These are phyloP conservation scores for Gossypium thurberi DNA, from an alignment of 345 rosid species.

Conservation along the genomic window DNA sequence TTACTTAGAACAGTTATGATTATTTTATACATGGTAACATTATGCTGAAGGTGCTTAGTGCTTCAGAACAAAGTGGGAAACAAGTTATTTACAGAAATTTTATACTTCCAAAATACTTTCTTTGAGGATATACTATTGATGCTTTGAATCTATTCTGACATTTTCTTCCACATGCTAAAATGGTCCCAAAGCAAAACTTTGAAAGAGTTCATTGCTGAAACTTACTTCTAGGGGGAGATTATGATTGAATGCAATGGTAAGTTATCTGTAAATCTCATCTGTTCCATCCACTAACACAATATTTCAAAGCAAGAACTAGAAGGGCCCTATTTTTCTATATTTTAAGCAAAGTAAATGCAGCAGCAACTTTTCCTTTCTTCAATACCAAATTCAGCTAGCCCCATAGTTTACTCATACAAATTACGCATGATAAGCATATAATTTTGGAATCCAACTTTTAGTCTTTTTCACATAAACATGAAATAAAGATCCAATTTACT, in stretches of 20 bases:
- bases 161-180: slow-evolving; percentile 6
- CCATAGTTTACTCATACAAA: not conserved
- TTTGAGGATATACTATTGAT: slow-evolving; percentile 10
- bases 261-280: not conserved
- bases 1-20: not conserved
- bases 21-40: not conserved
- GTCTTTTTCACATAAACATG: not conserved
- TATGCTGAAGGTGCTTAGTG: slow-evolving; percentile 3
- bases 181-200: slow-evolving; percentile 16
- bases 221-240: not conserved
- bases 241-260: slow-evolving; percentile 3
- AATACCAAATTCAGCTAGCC: not conserved
- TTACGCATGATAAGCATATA: not conserved
- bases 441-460: not conserved
- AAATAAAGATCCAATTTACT: not conserved
- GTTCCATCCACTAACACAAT: not conserved
- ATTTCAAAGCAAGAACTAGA: not conserved
- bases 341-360: not conserved
- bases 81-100: not conserved
- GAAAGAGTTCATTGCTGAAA: slow-evolving; percentile 1
- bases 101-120: not conserved
- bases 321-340: not conserved
- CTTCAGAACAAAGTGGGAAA: slow-evolving; percentile 13
- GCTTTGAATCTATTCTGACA: slow-evolving; percentile 26
- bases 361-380: no score